Conservation (phyloP, 495 filamentous ascomycete genomes). For the Bacidia rubella region DNA sequence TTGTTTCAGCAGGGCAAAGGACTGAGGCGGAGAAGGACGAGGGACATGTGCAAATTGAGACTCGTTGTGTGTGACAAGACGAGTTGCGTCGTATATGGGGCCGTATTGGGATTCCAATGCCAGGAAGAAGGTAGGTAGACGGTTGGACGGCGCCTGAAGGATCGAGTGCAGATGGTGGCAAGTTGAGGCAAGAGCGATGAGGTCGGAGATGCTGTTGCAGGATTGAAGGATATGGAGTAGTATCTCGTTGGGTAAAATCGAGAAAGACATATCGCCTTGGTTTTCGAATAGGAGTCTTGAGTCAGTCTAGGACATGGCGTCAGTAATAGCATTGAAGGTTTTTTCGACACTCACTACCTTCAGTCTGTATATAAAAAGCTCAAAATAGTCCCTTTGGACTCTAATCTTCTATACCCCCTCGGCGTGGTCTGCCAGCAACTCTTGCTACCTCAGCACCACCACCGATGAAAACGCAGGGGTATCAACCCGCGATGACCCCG, state of each 20-base stretch:
- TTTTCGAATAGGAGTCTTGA: too few species aligned
- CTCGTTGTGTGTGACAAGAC: constrained; percentile 44
- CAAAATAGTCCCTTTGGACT: neutral
- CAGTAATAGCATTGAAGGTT: neutral
- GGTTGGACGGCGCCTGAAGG: constrained; percentile 30
- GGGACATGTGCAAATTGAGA: constrained; percentile 41
- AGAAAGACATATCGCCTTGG: constrained; percentile 36
- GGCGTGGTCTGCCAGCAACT: constrained; percentile 2
- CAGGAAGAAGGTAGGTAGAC: constrained; percentile 37
- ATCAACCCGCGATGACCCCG: constrained; percentile 50
- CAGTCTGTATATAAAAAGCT: neutral
- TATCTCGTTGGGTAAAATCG: constrained; percentile 46
- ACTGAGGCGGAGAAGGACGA: constrained; percentile 33
- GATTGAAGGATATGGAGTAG: constrained; percentile 46
- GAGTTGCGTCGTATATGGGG: constrained; percentile 45
- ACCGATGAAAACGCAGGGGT: constrained; percentile 25
- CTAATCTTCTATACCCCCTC: constrained; percentile 1
- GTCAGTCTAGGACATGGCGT: too few species aligned
- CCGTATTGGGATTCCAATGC: constrained; percentile 45
- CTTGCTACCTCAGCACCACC: constrained; percentile 12
- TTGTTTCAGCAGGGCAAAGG: constrained; percentile 42
- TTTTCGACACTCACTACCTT: neutral
- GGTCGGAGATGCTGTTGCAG: constrained; percentile 36
- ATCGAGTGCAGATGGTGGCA: constrained; percentile 41
- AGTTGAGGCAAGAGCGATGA: constrained; percentile 40